Base-by-base conservation (phyloP, 352 stramenopile species). In the Pelagophyceae sp. region DNA sequence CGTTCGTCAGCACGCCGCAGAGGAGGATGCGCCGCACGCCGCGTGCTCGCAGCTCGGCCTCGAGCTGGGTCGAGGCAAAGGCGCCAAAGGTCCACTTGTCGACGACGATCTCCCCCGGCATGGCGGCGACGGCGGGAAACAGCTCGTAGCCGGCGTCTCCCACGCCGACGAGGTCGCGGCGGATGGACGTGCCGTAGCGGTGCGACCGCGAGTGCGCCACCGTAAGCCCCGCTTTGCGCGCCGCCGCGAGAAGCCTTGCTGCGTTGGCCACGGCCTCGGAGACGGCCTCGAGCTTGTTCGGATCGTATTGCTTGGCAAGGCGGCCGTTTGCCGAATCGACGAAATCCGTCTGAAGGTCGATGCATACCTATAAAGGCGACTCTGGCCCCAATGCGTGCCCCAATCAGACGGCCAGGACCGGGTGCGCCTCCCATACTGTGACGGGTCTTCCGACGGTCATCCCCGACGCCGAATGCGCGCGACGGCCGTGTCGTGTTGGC, bases 61-160 rank as follows among this genome's bases (percentile, higher is more conserved):
- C 63, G 63, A 72, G 63, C 29, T 72, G 29, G 11, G 63, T 72
- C 31, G 31, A 38, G 11, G 35, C 63, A 35, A 72, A 72, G 63
- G 63, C 63, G 31, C 31, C 29, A 32, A 50, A 50, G 63, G 63
- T 45, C 63, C 31, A 50, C 63, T 72, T 72, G 35, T 72, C 63
- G 31, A 72, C 63, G 63, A 72, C 63, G 63, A 45, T 38, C 63
- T 72, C 63, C 29, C 63, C 63, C 31, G 29, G 31, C 19, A 6
- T 11, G 29, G 63, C 31, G 31, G 31, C 35, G 63, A 38, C 29
- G 6, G 63, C 63, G 35, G 6, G 29, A 32, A n/a, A 5, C 29
- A 72, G 29, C 31, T 11, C 31, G 31, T 45, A 72, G 31, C 63
- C 63, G 6, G 31, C 6, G 31, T 72, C 31, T 2, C 58, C 58